phyloP scores from a whole-genome alignment of 306 rosid genomes.

The Dalbergia oliveri region DNA sequence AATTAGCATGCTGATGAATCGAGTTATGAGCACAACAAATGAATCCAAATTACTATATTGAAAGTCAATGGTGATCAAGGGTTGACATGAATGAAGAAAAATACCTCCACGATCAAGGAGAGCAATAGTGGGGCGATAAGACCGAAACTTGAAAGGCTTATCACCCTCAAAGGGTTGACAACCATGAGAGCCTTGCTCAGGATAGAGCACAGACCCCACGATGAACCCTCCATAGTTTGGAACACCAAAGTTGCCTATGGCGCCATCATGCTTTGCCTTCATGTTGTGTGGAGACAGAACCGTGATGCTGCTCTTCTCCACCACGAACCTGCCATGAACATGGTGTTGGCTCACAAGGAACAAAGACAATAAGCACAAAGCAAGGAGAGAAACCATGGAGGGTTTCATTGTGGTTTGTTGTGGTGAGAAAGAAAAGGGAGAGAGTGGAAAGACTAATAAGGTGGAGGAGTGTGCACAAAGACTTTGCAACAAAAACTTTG shows the following conservation, averaged over 20 bases:
- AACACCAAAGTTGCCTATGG: conserved; percentile 89
- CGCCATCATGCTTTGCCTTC: conserved; percentile 65
- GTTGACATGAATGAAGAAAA: neutral
- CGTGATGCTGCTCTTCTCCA: conserved; percentile 77
- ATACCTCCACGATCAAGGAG: conserved; percentile 96
- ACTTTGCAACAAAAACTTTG: conserved; percentile 48
- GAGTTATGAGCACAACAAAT: neutral
- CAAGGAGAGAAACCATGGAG: conserved; percentile 41
- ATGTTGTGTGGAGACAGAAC: conserved; percentile 67
- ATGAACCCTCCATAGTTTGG: conserved; percentile 91
- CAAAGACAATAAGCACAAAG: neutral
- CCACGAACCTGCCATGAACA: conserved; percentile 70
- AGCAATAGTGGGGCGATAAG: conserved; percentile 62
- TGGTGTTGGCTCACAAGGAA: conserved; percentile 1
- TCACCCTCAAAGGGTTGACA: conserved; percentile 77
- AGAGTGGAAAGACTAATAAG: conserved; percentile 11
- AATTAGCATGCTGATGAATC: neutral
- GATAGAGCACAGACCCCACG: conserved; percentile 75
- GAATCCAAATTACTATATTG: neutral
- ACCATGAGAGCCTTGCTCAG: conserved; percentile 58
- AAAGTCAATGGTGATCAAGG: conserved; percentile 34
- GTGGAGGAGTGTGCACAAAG: conserved; percentile 25
- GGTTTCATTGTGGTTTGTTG: conserved; percentile 4
- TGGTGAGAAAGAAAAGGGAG: neutral
- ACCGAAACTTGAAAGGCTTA: conserved; percentile 65